Evolutionary conservation across 352 stramenopile genomes (phyloP).

Genomic region (Phytophthora pisi): DNA sequence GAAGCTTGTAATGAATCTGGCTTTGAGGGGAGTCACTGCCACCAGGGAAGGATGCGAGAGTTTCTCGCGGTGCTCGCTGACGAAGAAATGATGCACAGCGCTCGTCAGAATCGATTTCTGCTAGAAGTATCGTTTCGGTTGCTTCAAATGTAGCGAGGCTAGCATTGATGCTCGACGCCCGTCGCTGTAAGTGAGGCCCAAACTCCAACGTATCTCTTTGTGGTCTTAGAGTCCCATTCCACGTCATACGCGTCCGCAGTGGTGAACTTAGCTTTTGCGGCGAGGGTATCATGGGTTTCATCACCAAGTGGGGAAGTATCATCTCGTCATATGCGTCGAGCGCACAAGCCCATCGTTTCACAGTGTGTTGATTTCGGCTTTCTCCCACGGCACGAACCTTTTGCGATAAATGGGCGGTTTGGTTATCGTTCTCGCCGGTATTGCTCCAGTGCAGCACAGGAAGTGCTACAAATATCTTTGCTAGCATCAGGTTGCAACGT

Average conservation of each 20-base stretch:
- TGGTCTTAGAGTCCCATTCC: conserved; percentile 10
- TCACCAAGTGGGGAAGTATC: conserved; percentile 9
- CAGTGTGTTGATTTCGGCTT: not conserved
- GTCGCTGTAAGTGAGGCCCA: conserved; percentile 5
- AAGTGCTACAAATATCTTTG: not conserved
- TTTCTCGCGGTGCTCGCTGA: conserved; percentile 17
- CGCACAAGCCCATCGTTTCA: not conserved
- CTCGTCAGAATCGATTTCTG: conserved; percentile 50
- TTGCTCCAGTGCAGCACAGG: conserved; percentile 1
- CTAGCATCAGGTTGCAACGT: not conserved
- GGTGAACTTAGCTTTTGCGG: conserved; percentile 5
- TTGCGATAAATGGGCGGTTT: conserved; percentile 15
- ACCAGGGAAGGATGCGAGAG: not conserved
- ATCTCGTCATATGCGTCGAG: conserved; percentile 1
- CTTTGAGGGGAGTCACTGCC: conserved; percentile 7
- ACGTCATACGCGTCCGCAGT: conserved; percentile 13
- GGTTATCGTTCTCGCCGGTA: conserved; percentile 11
- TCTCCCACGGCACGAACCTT: not conserved
- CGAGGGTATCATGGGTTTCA: conserved; percentile 2
- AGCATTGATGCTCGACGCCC: conserved; percentile 16
- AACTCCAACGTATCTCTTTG: not conserved
- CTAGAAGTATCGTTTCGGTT: conserved; percentile 41
- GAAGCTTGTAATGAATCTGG: conserved; percentile 36
- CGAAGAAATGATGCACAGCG: conserved; percentile 39
- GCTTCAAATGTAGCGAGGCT: conserved; percentile 38